Conservation (phyloP, 352 stramenopile genomes). For the Nothophytophthora sp. region DNA sequence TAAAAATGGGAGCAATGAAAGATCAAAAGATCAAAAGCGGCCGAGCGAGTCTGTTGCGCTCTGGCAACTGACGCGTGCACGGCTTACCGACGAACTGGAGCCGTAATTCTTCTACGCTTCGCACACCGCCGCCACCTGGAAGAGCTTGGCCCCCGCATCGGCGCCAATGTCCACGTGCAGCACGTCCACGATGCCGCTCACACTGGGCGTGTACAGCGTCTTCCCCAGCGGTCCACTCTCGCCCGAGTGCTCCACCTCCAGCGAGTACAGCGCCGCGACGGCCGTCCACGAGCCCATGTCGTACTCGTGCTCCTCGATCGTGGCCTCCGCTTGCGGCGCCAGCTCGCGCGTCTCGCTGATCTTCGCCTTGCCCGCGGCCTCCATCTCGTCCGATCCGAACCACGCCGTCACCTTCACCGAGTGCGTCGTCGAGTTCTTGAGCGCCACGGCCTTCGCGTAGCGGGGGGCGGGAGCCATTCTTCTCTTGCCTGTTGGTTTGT, state of each 20-base stretch:
- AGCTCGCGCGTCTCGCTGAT: conserved; percentile 59
- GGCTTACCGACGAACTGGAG: too few relatives aligned
- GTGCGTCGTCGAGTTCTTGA: conserved; percentile 72
- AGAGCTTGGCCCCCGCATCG: conserved; percentile 31
- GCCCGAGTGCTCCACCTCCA: conserved; percentile 51
- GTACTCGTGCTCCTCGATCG: conserved; percentile 66
- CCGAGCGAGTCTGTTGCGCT: neutral
- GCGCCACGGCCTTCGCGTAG: conserved; percentile 72
- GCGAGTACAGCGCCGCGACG: conserved; percentile 51
- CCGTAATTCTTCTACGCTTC: conserved; percentile 26
- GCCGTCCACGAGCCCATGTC: conserved; percentile 82
- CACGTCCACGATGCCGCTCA: conserved; percentile 55
- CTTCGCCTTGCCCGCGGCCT: conserved; percentile 65
- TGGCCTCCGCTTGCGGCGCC: conserved; percentile 33
- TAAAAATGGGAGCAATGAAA: too few relatives aligned
- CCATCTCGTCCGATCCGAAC: conserved; percentile 75
- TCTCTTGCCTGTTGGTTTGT: too few relatives aligned
- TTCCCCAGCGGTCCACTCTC: conserved; percentile 27
- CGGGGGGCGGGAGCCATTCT: conserved; percentile 54
- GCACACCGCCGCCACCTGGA: conserved; percentile 45
- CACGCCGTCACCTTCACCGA: conserved; percentile 54
- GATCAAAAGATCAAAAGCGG: conserved; percentile 2
- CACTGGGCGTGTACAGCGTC: conserved; percentile 54
- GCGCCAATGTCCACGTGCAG: conserved; percentile 64
- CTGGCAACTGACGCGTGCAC: too few relatives aligned